These are phyloP conservation scores for Phytophthora hibernalis DNA, from an alignment of 352 stramenopile species.

Conservation along the genomic window DNA sequence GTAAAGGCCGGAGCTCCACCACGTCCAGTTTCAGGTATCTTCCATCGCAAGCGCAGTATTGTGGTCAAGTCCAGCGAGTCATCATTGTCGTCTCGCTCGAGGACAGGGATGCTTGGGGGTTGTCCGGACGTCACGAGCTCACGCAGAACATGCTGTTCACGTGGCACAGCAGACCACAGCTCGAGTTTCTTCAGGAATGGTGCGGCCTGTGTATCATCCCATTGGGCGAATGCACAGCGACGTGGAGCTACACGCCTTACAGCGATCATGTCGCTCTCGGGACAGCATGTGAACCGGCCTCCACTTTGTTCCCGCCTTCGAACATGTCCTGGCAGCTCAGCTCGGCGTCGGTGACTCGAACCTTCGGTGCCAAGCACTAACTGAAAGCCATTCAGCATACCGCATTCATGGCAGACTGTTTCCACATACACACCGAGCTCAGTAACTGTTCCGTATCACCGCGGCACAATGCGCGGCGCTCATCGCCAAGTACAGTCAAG, in stretches of 20 bases:
- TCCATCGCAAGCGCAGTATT: conserved; percentile 72
- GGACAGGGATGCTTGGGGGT: conserved; percentile 59
- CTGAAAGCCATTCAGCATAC: conserved; percentile 92
- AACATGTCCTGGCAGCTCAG: conserved; percentile 72
- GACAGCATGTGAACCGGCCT: conserved; percentile 56
- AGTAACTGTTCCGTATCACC: conserved; percentile 81
- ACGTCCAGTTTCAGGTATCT: conserved; percentile 60
- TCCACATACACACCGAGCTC: conserved; percentile 91
- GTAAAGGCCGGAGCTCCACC: conserved; percentile 79
- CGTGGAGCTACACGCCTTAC: conserved; percentile 62
- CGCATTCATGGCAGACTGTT: conserved; percentile 91
- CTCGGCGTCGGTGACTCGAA: conserved; percentile 53
- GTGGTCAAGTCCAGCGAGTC: conserved; percentile 69
- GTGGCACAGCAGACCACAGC: conserved; percentile 71
- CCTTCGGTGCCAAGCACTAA: conserved; percentile 68
- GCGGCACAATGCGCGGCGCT: conserved; percentile 63
- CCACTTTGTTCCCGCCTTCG: conserved; percentile 64
- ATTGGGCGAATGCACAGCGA: conserved; percentile 66
- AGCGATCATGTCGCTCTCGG: conserved; percentile 73
- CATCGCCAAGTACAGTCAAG: conserved; percentile 82
- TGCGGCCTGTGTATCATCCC: conserved; percentile 59
- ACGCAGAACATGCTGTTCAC: conserved; percentile 75
- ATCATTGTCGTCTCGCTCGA: conserved; percentile 54
- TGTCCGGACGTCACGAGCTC: conserved; percentile 70
- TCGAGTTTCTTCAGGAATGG: conserved; percentile 76